Evolutionary conservation across 2,329 filamentous ascomycete species (phyloP).

Genomic region (Mycosphaerella sp.): DNA sequence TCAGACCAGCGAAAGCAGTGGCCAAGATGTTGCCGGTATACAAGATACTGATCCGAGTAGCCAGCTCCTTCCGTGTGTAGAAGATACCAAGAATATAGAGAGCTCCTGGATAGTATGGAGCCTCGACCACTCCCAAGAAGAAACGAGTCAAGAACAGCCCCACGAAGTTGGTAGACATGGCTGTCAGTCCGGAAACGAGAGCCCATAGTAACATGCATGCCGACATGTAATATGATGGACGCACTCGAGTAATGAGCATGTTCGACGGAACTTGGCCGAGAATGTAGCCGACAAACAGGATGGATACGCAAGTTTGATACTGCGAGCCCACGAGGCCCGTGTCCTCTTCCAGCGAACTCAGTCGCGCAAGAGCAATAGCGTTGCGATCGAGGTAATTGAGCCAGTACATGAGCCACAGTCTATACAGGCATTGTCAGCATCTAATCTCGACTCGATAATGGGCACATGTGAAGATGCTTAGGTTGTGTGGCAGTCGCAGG

Average conservation of each 20-base stretch:
- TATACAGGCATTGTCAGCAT: no score
- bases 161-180: constrained; percentile 22
- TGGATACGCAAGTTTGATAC: constrained; percentile 38
- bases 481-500: no score
- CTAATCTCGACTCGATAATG: no score
- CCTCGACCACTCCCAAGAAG: constrained; percentile 19
- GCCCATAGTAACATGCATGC: constrained; percentile 34
- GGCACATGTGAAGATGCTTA: no score
- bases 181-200: constrained; percentile 24
- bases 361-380: constrained; percentile 44
- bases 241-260: constrained; percentile 37
- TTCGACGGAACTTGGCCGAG: constrained; percentile 40
- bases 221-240: constrained; percentile 41
- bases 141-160: constrained; percentile 25
- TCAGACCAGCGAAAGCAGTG: constrained; percentile 61
- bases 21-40: constrained; percentile 48
- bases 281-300: constrained; percentile 36
- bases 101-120: constrained; percentile 31
- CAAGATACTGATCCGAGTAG: constrained; percentile 64
- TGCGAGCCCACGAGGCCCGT: constrained; percentile 37
- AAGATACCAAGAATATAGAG: constrained; percentile 64
- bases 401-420: constrained; percentile 27
- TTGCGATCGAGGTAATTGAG: constrained; percentile 35
- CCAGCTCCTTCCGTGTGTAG: constrained; percentile 67
- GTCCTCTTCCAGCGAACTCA: constrained; percentile 37